Conservation (phyloP, 352 stramenopile species). For the Albugo candida region DNA sequence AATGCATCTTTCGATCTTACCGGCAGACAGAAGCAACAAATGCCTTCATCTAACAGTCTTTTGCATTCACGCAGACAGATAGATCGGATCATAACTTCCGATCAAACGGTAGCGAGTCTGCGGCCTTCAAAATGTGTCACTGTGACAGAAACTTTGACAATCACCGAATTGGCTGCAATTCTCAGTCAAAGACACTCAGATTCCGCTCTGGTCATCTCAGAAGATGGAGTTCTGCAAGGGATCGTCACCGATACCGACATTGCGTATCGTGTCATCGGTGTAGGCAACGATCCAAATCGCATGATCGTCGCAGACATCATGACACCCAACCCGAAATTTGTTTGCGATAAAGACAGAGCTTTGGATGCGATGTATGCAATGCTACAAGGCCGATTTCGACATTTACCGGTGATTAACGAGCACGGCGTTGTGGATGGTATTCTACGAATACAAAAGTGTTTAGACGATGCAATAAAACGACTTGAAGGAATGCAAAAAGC, state of each 20-base stretch:
- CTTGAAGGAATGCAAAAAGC: constrained; percentile 68
- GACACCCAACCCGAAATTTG: constrained; percentile 70
- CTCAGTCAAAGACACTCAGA: constrained; percentile 31
- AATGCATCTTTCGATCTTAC: constrained; percentile 69
- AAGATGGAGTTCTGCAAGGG: constrained; percentile 75
- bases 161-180: neutral
- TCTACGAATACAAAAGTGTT: constrained; percentile 95
- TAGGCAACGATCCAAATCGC: constrained; percentile 47
- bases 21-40: constrained; percentile 46
- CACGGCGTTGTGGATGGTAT: constrained; percentile 83
- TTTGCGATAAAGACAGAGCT: constrained; percentile 57
- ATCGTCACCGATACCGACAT: constrained; percentile 91
- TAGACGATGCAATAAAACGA: constrained; percentile 96
- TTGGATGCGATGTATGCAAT: constrained; percentile 75
- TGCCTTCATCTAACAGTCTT: constrained; percentile 28
- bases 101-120: neutral
- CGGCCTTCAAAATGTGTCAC: neutral
- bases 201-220: constrained; percentile 84
- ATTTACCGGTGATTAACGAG: constrained; percentile 58
- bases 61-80: constrained; percentile 6
- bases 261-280: constrained; percentile 57
- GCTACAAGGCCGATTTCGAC: constrained; percentile 76
- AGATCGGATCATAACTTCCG: constrained; percentile 1
- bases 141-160: neutral
- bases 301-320: constrained; percentile 64